These are phyloP conservation scores for Xylariaceae sp. DNA, from an alignment of 2,329 filamentous ascomycete genomes.

Conservation along the genomic window DNA sequence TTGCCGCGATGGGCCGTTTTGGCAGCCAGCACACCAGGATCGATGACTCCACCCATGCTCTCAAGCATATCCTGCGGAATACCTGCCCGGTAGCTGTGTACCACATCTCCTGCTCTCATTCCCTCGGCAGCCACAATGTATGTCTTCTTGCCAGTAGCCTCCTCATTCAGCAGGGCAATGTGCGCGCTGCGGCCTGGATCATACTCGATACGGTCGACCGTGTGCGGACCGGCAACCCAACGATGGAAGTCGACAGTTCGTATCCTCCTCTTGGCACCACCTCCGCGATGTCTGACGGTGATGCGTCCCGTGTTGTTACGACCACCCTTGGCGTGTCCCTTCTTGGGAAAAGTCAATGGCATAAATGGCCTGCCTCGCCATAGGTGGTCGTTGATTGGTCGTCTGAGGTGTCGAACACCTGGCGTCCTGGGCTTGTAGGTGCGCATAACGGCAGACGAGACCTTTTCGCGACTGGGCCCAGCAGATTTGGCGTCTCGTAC, in stretches of 20 bases:
- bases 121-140: constrained; percentile 97
- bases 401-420: constrained; percentile 81
- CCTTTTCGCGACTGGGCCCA: constrained; percentile 10
- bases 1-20: constrained; percentile 93
- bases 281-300: constrained; percentile 85
- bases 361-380: constrained; percentile 87
- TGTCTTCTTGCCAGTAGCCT: constrained; percentile 66
- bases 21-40: constrained; percentile 91
- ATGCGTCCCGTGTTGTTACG: constrained; percentile 81
- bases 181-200: constrained; percentile 91
- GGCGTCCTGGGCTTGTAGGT: constrained; percentile 93
- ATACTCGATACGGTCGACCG: constrained; percentile 91
- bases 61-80: constrained; percentile 81
- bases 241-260: constrained; percentile 85
- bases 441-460: constrained; percentile 49
- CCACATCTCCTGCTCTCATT: constrained; percentile 80
- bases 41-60: constrained; percentile 86
- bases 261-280: constrained; percentile 86
- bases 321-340: constrained; percentile 86
- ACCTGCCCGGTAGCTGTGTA: constrained; percentile 86
- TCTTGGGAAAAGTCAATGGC: constrained; percentile 82
- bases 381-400: constrained; percentile 91
- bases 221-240: constrained; percentile 68
- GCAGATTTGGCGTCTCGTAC: constrained; percentile 5
- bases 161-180: constrained; percentile 75